Conservation (phyloP, 352 stramenopile species). For the Phytophthora kernoviae region DNA sequence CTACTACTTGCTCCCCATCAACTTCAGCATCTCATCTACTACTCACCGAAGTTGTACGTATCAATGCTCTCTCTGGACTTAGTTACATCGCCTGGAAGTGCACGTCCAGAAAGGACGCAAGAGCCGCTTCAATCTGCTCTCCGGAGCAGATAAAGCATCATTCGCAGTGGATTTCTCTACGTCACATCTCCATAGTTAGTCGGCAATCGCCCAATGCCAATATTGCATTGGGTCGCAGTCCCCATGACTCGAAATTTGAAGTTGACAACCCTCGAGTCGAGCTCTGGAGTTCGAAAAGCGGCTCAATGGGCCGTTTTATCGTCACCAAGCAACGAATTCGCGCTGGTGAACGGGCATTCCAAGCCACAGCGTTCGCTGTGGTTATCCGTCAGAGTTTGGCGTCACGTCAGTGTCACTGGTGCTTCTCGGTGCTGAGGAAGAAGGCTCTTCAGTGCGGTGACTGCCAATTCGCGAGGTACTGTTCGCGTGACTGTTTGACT, state of each 20-base stretch:
- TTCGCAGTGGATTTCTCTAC: slow-evolving; percentile 33
- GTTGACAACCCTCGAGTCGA: slow-evolving; percentile 25
- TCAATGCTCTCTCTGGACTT: slow-evolving; percentile 19
- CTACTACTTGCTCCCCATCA: not conserved
- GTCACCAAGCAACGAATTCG: slow-evolving; percentile 32
- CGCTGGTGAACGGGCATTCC: slow-evolving; percentile 35
- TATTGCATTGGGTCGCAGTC: slow-evolving; percentile 9
- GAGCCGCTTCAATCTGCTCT: not conserved
- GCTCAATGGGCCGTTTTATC: slow-evolving; percentile 38
- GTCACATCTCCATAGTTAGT: slow-evolving; percentile 6
- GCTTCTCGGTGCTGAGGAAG: slow-evolving; percentile 45
- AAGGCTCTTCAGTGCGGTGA: slow-evolving; percentile 58
- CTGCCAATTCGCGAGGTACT: slow-evolving; percentile 62
- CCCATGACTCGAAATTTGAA: slow-evolving; percentile 20
- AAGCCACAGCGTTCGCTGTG: slow-evolving; percentile 59
- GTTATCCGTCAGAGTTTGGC: slow-evolving; percentile 40
- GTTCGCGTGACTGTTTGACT: slow-evolving; percentile 50
- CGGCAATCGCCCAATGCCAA: slow-evolving; percentile 19
- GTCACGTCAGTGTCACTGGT: slow-evolving; percentile 60
- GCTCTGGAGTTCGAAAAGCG: slow-evolving; percentile 24
- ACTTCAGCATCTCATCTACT: slow-evolving; percentile 17
- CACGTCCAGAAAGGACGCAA: slow-evolving; percentile 4
- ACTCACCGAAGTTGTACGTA: slow-evolving; percentile 15
- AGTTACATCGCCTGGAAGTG: slow-evolving; percentile 32
- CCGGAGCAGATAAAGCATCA: slow-evolving; percentile 7